These are phyloP conservation scores for Aspergillus sp. DNA, from an alignment of 2,329 filamentous ascomycete genomes.

Conservation along the genomic window DNA sequence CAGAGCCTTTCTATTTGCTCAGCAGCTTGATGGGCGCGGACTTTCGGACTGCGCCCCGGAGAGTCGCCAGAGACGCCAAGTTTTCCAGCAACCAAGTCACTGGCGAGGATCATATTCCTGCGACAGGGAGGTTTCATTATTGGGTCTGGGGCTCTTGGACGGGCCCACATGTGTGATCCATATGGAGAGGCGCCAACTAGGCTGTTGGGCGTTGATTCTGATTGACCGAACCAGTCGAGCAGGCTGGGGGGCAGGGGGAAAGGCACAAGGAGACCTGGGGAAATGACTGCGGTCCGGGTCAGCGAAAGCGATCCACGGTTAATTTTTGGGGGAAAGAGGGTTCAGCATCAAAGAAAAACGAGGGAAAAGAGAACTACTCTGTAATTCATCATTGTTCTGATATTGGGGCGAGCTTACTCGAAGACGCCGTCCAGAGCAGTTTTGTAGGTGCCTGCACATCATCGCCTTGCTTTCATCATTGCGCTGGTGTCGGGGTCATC, in stretches of 20 bases:
- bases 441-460: background rate
- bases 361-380: background rate
- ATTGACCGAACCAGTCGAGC: slow-evolving; percentile 5
- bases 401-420: background rate
- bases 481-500: background rate
- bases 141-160: slow-evolving; percentile 4
- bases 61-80: slow-evolving; percentile 1
- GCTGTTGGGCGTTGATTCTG: background rate
- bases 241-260: background rate
- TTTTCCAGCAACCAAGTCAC: slow-evolving; percentile 2
- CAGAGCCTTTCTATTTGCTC: background rate
- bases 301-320: slow-evolving; percentile 1
- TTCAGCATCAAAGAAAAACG: background rate
- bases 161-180: slow-evolving; percentile 4
- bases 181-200: background rate
- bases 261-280: slow-evolving; percentile 3
- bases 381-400: background rate
- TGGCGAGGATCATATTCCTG: slow-evolving; percentile 12
- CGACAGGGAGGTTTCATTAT: background rate
- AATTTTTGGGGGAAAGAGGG: background rate
- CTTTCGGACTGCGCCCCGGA: background rate
- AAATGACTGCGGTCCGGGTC: slow-evolving; percentile 5
- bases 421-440: background rate
- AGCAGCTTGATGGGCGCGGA: background rate
- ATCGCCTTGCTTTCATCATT: slow-evolving; percentile 4